These are phyloP conservation scores for Talaromyces sp. DNA, from an alignment of 2,329 filamentous ascomycete genomes.

Conservation along the genomic window DNA sequence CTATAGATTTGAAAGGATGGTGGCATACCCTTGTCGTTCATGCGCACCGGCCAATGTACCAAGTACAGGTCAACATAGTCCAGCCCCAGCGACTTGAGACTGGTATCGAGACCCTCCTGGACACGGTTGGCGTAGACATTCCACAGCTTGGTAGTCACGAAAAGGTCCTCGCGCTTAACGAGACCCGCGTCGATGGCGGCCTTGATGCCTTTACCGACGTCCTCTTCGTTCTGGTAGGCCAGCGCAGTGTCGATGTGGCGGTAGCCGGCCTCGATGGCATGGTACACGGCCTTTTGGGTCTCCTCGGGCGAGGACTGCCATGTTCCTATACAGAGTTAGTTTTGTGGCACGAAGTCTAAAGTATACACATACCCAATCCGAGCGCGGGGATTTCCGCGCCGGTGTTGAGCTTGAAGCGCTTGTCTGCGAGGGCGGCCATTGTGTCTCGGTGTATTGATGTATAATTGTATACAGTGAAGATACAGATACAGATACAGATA, in stretches of 20 bases:
- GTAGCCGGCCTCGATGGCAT: conserved; percentile 48
- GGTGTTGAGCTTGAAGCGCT: conserved; percentile 43
- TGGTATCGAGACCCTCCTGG: conserved; percentile 54
- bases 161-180: conserved; percentile 60
- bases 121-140: conserved; percentile 61
- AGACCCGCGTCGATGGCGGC: conserved; percentile 59
- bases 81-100: conserved; percentile 57
- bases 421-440: conserved; percentile 17
- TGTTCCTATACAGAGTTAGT: conserved; percentile 23
- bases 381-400: conserved; percentile 44
- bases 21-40: conserved; percentile 44
- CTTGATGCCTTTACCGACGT: conserved; percentile 49
- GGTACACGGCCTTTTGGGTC: conserved; percentile 43
- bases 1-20: conserved; percentile 39
- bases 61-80: conserved; percentile 67
- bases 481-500: not conserved
- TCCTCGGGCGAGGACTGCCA: conserved; percentile 46
- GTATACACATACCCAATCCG: conserved; percentile 38
- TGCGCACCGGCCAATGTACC: conserved; percentile 60
- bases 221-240: conserved; percentile 30
- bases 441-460: not conserved
- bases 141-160: conserved; percentile 64
- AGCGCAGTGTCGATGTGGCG: conserved; percentile 50
- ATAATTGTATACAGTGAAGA: not conserved
- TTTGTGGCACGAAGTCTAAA: not conserved